Evolutionary conservation across 768 basidiomycete genomes (phyloP).

Genomic region (Boletus rubroflammeus): DNA sequence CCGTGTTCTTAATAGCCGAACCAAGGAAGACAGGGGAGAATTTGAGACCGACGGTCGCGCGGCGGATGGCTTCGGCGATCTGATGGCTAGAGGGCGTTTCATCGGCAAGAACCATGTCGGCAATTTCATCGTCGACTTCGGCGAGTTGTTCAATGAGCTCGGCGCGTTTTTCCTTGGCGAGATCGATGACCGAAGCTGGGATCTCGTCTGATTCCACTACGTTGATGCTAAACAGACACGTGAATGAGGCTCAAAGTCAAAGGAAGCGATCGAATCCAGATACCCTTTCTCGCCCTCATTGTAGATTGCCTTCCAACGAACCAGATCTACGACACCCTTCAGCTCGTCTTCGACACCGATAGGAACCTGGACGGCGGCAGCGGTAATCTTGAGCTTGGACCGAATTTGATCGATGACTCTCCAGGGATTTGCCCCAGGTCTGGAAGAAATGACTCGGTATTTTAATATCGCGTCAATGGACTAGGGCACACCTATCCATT

Average conservation of each 20-base stretch:
- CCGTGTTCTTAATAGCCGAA: conserved; percentile 96
- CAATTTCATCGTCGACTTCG: conserved; percentile 94
- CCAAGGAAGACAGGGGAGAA: conserved; percentile 98
- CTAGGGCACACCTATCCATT: conserved; percentile 76
- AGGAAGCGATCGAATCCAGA: conserved; percentile 17
- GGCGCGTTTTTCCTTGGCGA: conserved; percentile 79
- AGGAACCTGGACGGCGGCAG: conserved; percentile 94
- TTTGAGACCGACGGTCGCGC: conserved; percentile 81
- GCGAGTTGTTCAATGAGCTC: conserved; percentile 95
- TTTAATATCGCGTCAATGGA: not conserved
- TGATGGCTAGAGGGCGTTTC: conserved; percentile 67
- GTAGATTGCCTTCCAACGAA: conserved; percentile 92
- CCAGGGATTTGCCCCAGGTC: conserved; percentile 97
- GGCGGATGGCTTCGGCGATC: conserved; percentile 81
- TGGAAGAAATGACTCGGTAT: conserved; percentile 25
- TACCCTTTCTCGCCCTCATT: conserved; percentile 95
- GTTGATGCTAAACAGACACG: conserved; percentile 48
- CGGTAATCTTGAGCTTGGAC: conserved; percentile 84
- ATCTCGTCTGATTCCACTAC: conserved; percentile 86
- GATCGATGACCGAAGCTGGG: conserved; percentile 64
- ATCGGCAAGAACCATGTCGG: conserved; percentile 87
- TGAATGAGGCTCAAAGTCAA: not conserved
- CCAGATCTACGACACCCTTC: conserved; percentile 88
- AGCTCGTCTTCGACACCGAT: conserved; percentile 89
- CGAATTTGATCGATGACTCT: conserved; percentile 90